Percentiles rank a stretch among this genome's conserved stretches.
Evolutionary conservation across 225 moss, liverwort and hornwort species (phyloP).

Genomic region (Takakia lepidozioides): DNA sequence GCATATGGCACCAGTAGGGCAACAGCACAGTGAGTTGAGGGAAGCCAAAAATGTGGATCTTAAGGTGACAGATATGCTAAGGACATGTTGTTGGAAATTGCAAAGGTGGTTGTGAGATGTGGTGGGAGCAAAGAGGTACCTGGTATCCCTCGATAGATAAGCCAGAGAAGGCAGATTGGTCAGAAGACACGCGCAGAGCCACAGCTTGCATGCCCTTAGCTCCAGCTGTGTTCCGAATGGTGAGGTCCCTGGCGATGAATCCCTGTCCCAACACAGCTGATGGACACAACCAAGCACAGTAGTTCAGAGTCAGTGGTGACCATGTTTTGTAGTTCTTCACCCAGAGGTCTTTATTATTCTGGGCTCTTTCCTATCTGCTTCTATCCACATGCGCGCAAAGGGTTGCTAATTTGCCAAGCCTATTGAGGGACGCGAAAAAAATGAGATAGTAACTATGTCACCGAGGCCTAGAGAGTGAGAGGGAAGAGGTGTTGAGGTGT

Average conservation of each 20-base stretch:
- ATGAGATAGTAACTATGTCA: background rate
- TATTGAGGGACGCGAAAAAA: background rate
- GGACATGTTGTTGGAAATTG: background rate
- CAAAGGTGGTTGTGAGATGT: background rate
- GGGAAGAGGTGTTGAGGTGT: background rate
- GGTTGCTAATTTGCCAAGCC: background rate
- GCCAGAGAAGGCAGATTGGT: conserved; percentile 56
- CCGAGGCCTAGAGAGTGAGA: too few species aligned
- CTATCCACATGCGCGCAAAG: background rate
- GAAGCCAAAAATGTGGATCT: background rate
- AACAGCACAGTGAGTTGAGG: background rate
- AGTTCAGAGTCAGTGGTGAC: background rate
- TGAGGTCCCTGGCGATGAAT: conserved; percentile 61
- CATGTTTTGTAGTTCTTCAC: background rate
- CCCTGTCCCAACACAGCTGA: conserved; percentile 60
- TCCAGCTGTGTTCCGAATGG: conserved; percentile 84
- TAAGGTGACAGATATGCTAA: background rate
- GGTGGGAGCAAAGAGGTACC: conserved; percentile 8
- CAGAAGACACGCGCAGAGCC: conserved; percentile 64
- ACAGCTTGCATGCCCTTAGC: conserved; percentile 73
- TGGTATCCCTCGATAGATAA: conserved; percentile 49
- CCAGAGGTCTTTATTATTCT: background rate
- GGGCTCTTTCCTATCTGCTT: background rate
- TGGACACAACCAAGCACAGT: conserved; percentile 16
- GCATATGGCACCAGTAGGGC: background rate